These are phyloP conservation scores for Fusarium sp. DNA, from an alignment of 2,329 filamentous ascomycete genomes.

Conservation along the genomic window DNA sequence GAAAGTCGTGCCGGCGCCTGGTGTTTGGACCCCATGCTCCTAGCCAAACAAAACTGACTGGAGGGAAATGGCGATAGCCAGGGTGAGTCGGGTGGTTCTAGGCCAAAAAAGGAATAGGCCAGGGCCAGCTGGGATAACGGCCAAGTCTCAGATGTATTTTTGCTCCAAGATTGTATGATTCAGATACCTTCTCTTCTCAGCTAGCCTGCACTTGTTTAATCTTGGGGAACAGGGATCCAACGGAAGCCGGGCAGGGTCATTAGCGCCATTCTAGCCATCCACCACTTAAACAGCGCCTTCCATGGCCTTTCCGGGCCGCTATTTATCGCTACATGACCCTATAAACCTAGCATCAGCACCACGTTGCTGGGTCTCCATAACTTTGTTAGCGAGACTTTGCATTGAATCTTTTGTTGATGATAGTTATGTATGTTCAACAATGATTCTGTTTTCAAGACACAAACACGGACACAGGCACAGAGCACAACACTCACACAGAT, in stretches of 20 bases:
- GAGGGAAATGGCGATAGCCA: slow-evolving; percentile 40
- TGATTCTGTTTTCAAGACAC: background rate
- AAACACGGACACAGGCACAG: background rate
- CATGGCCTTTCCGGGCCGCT: background rate
- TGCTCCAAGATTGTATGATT: background rate
- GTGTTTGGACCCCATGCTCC: slow-evolving; percentile 40
- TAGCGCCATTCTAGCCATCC: slow-evolving; percentile 25
- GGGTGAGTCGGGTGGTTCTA: slow-evolving; percentile 27
- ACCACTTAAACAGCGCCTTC: slow-evolving; percentile 24
- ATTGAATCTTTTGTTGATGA: background rate
- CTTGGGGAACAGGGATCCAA: slow-evolving; percentile 42
- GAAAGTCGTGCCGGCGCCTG: slow-evolving; percentile 33
- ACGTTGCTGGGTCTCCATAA: slow-evolving; percentile 13
- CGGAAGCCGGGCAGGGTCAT: slow-evolving; percentile 34
- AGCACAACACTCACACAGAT: background rate
- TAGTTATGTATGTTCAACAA: background rate
- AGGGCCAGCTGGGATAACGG: slow-evolving; percentile 27
- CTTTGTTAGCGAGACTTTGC: background rate
- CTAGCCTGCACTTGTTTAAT: slow-evolving; percentile 39
- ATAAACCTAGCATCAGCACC: slow-evolving; percentile 14
- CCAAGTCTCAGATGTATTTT: slow-evolving; percentile 21
- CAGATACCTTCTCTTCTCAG: slow-evolving; percentile 25
- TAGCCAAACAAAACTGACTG: slow-evolving; percentile 27
- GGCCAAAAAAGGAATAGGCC: slow-evolving; percentile 11
- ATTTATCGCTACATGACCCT: slow-evolving; percentile 10